Evolutionary conservation across 139 green algal genomes (phyloP).

Genomic region (Chlamydomonas sphaeroides): DNA sequence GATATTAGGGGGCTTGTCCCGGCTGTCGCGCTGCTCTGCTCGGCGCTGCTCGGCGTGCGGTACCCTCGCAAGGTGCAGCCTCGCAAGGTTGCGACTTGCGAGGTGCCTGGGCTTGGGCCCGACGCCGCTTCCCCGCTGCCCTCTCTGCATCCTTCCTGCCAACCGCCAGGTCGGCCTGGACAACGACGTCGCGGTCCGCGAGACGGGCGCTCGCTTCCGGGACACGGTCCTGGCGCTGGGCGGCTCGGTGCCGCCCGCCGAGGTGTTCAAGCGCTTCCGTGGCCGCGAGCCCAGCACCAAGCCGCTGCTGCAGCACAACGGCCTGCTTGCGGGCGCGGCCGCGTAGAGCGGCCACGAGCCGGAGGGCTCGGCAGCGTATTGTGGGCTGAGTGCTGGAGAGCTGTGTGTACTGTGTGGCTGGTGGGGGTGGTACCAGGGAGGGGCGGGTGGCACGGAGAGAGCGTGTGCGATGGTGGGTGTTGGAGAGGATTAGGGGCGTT

Average conservation of each 20-base stretch:
- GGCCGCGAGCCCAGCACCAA: conserved; percentile 83
- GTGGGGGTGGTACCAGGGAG: too few relatives aligned
- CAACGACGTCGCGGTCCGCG: conserved; percentile 70
- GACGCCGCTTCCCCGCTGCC: neutral
- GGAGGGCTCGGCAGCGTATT: too few relatives aligned
- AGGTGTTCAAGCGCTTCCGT: conserved; percentile 90
- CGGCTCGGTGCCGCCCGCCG: conserved; percentile 76
- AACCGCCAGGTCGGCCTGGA: conserved; percentile 91
- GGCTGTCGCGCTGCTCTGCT: too few relatives aligned
- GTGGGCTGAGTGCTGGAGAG: too few relatives aligned
- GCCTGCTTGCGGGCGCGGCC: neutral
- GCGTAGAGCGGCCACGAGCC: neutral
- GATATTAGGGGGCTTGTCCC: too few relatives aligned
- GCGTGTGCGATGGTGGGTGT: too few relatives aligned
- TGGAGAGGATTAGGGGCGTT: too few relatives aligned
- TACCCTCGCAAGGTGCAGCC: too few relatives aligned
- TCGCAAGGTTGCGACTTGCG: too few relatives aligned
- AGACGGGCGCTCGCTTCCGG: conserved; percentile 78
- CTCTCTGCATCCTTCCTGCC: neutral
- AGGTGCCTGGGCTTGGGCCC: too few relatives aligned
- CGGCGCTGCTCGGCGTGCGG: neutral
- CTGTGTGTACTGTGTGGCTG: too few relatives aligned
- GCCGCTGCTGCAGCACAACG: conserved; percentile 34
- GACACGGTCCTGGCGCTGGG: conserved; percentile 94
- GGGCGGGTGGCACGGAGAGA: too few relatives aligned